Evolutionary conservation across 805 yeast genomes (phyloP), one percentile per base, ranked within the genome.

Genomic region (Spathaspora arborariae): DNA sequence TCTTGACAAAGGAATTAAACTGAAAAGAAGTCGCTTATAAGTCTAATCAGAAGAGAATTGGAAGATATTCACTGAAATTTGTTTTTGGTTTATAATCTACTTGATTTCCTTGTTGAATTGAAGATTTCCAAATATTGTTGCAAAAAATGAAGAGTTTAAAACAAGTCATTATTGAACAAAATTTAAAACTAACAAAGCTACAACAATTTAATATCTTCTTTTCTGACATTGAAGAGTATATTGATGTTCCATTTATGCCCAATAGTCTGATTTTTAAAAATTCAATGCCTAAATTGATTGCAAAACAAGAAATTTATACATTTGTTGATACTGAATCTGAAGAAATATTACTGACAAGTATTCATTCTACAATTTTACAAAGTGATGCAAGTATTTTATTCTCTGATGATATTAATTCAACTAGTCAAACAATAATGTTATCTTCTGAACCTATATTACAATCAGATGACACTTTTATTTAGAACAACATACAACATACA

Each of bases 201-300:
- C 34, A 21, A 19, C 39, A 50, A 16, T 50, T 47, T 47, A 45
- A 44, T 20, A 34, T 50, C 7, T 27, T 30, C 27, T 41, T 39
- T 20, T 19, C 39, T 6, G 39, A 44, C 6, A 26, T 47, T 15
- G 35, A 44, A 16, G 18, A 39, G 11, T 47, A 39, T 39, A 16
- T 44, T 19, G 48, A 39, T 3, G 48, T 41, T 5, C 34, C 42
- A 18, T 26, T 7, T 19, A 37, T 41, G 20, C 51, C 51, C 15
- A 41, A 33, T n/a, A 8, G 37, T 3, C 40, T 26, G 27, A 30
- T 20, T n/a, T 44, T 10, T 18, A 30, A 30, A 6, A 36, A 7
- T 7, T 9, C 20, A 2, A 46, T 46, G 49, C 49, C 49, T 13
- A 44, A 27, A 15, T 27, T 46, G 33, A 24, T 35, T 35, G 39